Evolutionary conservation across 2,329 filamentous ascomycete species (phyloP).

Genomic region (Claviceps sp.): DNA sequence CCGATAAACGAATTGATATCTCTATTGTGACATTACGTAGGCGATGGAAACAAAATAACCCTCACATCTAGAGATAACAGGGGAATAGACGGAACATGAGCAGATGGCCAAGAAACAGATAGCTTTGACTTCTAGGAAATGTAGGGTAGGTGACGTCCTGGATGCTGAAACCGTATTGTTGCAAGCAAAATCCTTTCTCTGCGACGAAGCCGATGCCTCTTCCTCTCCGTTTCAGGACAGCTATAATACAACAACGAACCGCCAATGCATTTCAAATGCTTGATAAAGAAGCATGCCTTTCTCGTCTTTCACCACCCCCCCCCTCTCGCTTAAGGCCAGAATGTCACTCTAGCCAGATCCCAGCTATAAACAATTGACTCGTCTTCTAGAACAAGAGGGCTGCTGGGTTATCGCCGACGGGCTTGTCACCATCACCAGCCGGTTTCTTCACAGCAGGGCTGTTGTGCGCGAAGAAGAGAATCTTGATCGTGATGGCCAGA

Average conservation of each 20-base stretch:
- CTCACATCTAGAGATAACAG: too few species aligned
- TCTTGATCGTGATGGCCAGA: slow-evolving; percentile 88
- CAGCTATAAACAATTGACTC: background rate
- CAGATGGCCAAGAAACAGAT: background rate
- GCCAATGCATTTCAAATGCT: background rate
- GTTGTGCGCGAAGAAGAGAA: slow-evolving; percentile 82
- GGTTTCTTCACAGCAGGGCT: slow-evolving; percentile 36
- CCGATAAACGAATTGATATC: too few species aligned
- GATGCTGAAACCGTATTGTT: background rate
- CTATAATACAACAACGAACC: background rate
- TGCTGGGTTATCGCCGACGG: slow-evolving; percentile 11
- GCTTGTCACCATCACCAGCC: slow-evolving; percentile 12
- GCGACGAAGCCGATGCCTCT: background rate
- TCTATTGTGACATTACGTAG: too few species aligned
- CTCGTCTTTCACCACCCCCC: background rate
- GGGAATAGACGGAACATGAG: too few species aligned
- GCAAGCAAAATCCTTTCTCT: background rate
- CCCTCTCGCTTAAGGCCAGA: background rate
- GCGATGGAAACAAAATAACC: too few species aligned
- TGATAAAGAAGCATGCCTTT: background rate
- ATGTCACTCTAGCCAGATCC: background rate
- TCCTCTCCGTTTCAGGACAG: background rate
- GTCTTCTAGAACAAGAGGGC: slow-evolving; percentile 9
- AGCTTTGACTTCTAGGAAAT: background rate
- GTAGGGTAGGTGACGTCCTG: background rate